Conservation (phyloP, 176 grass and related monocot genomes). For the Secale cereale region DNA sequence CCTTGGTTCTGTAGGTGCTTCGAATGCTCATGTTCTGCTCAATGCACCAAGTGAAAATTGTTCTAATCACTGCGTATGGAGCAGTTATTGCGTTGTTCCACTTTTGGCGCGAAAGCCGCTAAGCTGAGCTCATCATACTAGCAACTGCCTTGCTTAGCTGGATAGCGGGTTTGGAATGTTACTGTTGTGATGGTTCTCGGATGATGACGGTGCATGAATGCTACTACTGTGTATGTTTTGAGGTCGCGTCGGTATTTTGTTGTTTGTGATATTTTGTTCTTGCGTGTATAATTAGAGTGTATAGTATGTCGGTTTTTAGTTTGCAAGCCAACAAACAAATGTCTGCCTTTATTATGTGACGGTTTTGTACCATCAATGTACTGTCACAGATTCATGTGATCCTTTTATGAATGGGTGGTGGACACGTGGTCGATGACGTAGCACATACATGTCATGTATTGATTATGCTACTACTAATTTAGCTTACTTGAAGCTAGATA, state of each 20-base stretch:
- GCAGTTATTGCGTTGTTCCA: not conserved
- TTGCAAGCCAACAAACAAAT: conserved; percentile 9
- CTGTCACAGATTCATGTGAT: not conserved
- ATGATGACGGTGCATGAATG: not conserved
- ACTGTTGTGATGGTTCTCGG: not conserved
- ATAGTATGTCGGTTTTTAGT: not conserved
- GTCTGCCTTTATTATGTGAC: not conserved
- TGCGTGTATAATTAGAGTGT: not conserved
- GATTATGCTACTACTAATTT: not conserved
- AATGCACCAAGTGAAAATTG: not conserved
- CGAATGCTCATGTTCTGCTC: not conserved
- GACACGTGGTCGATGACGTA: not conserved
- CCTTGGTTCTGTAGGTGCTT: not conserved
- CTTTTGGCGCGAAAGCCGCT: not conserved
- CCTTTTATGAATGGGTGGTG: not conserved
- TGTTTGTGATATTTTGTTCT: conserved; percentile 1
- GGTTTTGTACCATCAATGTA: not conserved
- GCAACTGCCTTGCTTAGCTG: not conserved
- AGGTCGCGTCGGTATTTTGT: not conserved
- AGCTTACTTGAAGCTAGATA: not conserved
- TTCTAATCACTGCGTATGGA: not conserved
- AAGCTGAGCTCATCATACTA: not conserved
- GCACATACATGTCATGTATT: not conserved
- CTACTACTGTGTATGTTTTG: not conserved
- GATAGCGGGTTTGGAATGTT: not conserved